These are phyloP conservation scores for Pichia ethanolica DNA, from an alignment of 805 yeast species.

Conservation along the genomic window DNA sequence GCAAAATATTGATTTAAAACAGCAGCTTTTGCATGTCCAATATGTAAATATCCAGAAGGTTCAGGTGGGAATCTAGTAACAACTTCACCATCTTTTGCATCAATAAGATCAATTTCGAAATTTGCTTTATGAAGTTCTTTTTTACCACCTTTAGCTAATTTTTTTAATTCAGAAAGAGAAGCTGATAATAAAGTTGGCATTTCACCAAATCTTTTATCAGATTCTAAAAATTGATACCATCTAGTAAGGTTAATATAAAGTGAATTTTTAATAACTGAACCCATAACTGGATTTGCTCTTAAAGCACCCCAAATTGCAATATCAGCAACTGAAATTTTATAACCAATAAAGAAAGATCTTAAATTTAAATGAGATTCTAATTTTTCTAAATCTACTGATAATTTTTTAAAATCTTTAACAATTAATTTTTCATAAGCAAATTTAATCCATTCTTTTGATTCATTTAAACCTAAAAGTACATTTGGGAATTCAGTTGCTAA, in stretches of 20 bases:
- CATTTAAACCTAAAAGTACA: slow-evolving; percentile 30
- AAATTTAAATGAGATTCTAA: slow-evolving; percentile 79
- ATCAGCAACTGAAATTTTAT: slow-evolving; percentile 67
- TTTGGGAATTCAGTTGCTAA: slow-evolving; percentile 49
- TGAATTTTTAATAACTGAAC: slow-evolving; percentile 79
- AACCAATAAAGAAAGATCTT: slow-evolving; percentile 71
- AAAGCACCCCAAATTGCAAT: slow-evolving; percentile 89
- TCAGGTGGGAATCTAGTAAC: slow-evolving; percentile 99
- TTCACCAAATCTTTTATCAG: slow-evolving; percentile 60
- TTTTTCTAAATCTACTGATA: slow-evolving; percentile 68
- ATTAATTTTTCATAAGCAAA: slow-evolving; percentile 62
- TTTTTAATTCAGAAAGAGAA: slow-evolving; percentile 67
- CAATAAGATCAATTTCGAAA: slow-evolving; percentile 86
- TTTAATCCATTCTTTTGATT: slow-evolving; percentile 55
- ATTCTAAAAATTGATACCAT: slow-evolving; percentile 80
- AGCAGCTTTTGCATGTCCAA: slow-evolving; percentile 99
- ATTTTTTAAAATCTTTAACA: slow-evolving; percentile 82
- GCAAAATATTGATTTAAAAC: slow-evolving; percentile 95
- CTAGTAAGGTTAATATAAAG: slow-evolving; percentile 82
- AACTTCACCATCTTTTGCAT: slow-evolving; percentile 88
- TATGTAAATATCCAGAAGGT: slow-evolving; percentile 98
- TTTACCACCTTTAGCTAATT: slow-evolving; percentile 62
- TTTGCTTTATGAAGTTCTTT: slow-evolving; percentile 91
- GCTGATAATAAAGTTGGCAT: slow-evolving; percentile 60
- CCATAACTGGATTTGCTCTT: slow-evolving; percentile 89